Evolutionary conservation across 768 basidiomycete genomes (phyloP), one percentile per base, ranked within the genome.

Genomic region (Cystobasidiopsis lactophilus): DNA sequence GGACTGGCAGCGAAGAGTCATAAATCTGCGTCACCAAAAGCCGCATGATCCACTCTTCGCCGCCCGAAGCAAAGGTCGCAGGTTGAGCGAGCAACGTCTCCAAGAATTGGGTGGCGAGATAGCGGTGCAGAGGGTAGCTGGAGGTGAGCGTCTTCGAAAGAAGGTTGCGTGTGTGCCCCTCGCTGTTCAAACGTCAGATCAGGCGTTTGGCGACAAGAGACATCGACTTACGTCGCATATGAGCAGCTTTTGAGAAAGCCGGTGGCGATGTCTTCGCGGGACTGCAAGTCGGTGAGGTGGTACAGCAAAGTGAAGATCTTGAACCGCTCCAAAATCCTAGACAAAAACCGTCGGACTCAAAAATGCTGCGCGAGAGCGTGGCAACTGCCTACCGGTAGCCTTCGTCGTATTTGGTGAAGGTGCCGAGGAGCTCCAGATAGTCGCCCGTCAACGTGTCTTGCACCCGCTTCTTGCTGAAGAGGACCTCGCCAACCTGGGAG

Each of bases 251-350:
- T 84, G 37, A 95, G 80, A 58, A 93, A 84, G 1, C 77, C 79
- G 60, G 80, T 84, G 53, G 89, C 83, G 41, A 98, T 71, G 63
- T 96, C 89, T 62, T 95, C 88, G 35, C 93, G 74, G 66, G 80
- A 82, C 24, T 80, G 74, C 33, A 95, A 72, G 63, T 96, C 93
- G 62, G 81, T 85, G 40, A 96, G 68, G 63, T 88, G 89, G 64
- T 96, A 96, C 66, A 96, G 89, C 0, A 84, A 80, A 0, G 88
- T 96, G 66, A 95, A 96, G 26, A 95, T 74, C 61, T 82, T 83
- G 67, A 81, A 81, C 60, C 82, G 82, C 66, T 93, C 86, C 66
- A 98, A 68, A 14, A 96, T 68, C 40, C 84, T 82, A 21, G 89
- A 75, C 21, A 91, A 91, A 44, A 91, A n/a, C n/a, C 85, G 44